Percentiles rank a stretch among this genome's conserved stretches.
Evolutionary conservation across 2,329 filamentous ascomycete genomes (phyloP).

Genomic region (Plectosphaerella sp.): DNA sequence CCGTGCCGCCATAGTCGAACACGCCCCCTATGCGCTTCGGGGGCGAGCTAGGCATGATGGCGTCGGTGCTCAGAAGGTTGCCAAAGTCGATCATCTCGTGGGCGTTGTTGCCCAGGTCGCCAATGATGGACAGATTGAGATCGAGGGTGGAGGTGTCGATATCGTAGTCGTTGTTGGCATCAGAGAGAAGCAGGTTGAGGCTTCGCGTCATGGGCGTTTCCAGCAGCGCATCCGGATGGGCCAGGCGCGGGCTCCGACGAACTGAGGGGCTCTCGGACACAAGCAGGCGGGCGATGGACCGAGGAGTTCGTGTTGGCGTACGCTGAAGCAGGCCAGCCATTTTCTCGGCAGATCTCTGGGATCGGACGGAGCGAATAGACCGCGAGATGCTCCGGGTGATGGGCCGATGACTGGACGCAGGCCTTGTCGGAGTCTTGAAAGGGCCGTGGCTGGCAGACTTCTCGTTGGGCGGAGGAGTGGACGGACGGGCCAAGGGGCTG

Average conservation of each 20-base stretch:
- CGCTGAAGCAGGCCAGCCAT: conserved; percentile 31
- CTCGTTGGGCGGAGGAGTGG: conserved; percentile 45
- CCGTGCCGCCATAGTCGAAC: conserved; percentile 25
- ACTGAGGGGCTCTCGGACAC: conserved; percentile 25
- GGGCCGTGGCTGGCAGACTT: conserved; percentile 39
- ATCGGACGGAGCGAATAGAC: conserved; percentile 45
- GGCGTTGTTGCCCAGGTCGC: conserved; percentile 30
- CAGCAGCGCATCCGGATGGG: conserved; percentile 17
- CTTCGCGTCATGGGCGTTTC: conserved; percentile 59
- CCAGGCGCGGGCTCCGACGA: conserved; percentile 36
- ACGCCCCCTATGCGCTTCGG: conserved; percentile 22
- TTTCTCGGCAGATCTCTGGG: conserved; percentile 39
- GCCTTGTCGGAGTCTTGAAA: conserved; percentile 61
- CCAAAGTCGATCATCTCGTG: conserved; percentile 39
- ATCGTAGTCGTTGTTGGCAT: conserved; percentile 42
- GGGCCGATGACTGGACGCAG: conserved; percentile 56
- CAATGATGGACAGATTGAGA: conserved; percentile 36
- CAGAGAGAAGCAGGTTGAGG: conserved; percentile 60
- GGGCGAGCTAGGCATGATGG: conserved; percentile 43
- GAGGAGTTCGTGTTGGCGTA: conserved; percentile 44
- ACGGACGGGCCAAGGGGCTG: conserved; percentile 42
- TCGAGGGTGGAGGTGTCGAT: conserved; percentile 32
- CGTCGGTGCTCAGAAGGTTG: conserved; percentile 42
- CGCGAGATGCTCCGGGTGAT: conserved; percentile 57
- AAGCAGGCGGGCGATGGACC: conserved; percentile 19